A percentile compares a stretch with the other conserved stretches of the same genome.
phyloP scores from a whole-genome alignment of 345 rosid species.

The Melastoma malabathricum region DNA sequence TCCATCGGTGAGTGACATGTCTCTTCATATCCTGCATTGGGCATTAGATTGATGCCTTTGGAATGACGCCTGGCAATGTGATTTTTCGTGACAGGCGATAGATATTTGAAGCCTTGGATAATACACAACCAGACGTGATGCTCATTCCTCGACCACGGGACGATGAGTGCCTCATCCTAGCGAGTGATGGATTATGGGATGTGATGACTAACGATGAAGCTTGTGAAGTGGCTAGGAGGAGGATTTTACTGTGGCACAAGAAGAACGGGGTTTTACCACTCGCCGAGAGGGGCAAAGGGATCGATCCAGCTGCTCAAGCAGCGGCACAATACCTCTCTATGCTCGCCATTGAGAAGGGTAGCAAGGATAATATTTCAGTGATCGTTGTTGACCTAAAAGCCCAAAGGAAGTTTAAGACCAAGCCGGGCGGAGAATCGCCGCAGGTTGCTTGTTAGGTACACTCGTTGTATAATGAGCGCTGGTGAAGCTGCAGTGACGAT shows the following conservation, averaged over 20 bases:
- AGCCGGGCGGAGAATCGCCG: constrained; percentile 13
- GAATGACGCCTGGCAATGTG: too few relatives aligned
- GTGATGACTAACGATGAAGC: constrained; percentile 63
- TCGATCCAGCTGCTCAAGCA: constrained; percentile 63
- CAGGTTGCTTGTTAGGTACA: too few relatives aligned
- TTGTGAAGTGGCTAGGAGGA: constrained; percentile 52
- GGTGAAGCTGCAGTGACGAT: constrained; percentile 18
- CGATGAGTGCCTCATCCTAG: constrained; percentile 58
- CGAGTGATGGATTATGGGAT: constrained; percentile 72
- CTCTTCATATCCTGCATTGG: too few relatives aligned
- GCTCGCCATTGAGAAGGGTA: constrained; percentile 70
- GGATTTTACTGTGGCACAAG: constrained; percentile 72
- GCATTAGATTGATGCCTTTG: background rate
- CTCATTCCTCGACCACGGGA: constrained; percentile 49
- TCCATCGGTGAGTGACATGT: constrained; percentile 55
- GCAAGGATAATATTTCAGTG: constrained; percentile 77
- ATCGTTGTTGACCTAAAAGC: constrained; percentile 82
- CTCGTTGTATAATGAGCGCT: constrained; percentile 14
- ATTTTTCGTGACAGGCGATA: constrained; percentile 38
- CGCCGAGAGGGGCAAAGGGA: constrained; percentile 47
- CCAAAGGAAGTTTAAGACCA: constrained; percentile 74
- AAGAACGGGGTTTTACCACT: constrained; percentile 36
- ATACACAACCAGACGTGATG: constrained; percentile 64
- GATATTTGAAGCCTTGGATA: constrained; percentile 67
- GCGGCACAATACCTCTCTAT: constrained; percentile 65